A percentile compares a stretch with the other conserved stretches of the same genome.
Evolutionary conservation across 345 rosid species (phyloP).

Genomic region (Pelargonium nanum): DNA sequence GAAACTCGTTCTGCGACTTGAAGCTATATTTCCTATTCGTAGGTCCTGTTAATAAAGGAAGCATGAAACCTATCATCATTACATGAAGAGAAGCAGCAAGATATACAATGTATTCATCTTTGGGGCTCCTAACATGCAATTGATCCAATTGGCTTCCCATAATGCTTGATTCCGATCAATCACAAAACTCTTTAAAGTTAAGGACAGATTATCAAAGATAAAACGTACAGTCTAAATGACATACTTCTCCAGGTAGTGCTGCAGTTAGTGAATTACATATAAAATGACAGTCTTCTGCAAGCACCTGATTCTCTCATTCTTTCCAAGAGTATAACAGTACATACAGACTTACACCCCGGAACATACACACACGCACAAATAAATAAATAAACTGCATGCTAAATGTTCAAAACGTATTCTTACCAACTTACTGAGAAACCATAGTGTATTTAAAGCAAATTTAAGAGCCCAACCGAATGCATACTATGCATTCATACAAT

Average conservation of each 20-base stretch:
- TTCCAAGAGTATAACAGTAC: too few species aligned
- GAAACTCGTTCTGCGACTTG: constrained; percentile 70
- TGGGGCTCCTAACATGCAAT: neutral
- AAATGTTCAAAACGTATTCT: too few species aligned
- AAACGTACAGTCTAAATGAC: neutral
- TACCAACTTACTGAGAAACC: too few species aligned
- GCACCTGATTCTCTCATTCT: neutral
- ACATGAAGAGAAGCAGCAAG: neutral
- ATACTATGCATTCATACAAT: too few species aligned
- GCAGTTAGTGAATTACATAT: neutral
- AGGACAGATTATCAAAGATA: neutral
- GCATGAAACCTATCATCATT: constrained; percentile 4
- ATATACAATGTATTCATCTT: neutral
- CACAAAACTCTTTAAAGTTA: neutral
- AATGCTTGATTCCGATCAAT: neutral
- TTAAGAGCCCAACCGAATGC: too few species aligned
- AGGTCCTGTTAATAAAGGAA: constrained; percentile 45
- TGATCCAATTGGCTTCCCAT: neutral
- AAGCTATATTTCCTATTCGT: constrained; percentile 44
- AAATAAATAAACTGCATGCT: too few species aligned
- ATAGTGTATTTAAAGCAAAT: too few species aligned
- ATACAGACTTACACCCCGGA: neutral
- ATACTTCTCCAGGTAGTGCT: neutral
- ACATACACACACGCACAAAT: too few species aligned
- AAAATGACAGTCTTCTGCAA: neutral